Evolutionary conservation across 2,329 filamentous ascomycete genomes (phyloP), one percentile per base, ranked within the genome.

Genomic region (Chrysosphaeria jannelii): DNA sequence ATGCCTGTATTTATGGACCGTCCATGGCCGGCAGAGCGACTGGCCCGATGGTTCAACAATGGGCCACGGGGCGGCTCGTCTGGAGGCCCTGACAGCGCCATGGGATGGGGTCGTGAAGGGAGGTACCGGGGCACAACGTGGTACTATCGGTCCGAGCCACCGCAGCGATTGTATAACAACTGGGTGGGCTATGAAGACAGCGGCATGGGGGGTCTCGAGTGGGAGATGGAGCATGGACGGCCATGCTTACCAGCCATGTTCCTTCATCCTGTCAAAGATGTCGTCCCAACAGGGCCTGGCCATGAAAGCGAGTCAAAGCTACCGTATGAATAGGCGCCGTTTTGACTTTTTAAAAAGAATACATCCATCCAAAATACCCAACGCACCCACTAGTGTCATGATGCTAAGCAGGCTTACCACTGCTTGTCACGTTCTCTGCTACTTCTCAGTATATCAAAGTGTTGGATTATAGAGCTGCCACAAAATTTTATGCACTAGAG

Each of bases 1-100:
- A 71, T 79, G 40, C 71, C 72, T 2, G 59, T 79, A 22, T 79
- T 65, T 41, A 72, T 76, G 35, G 71, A 81, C 41, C 59, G 70
- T 29, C 57, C 68, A 23, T 78, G 69, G 69, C 44, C 45, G 14
- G 48, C 53, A 3, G 40, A 46, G 14, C 52, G 52, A 28, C 39
- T 65, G 14, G 49, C 50, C 14, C 50, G 47, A 29, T 64, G 53
- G 50, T 64, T 65, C 41, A 65, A 66, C 29, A 51, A 55, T 6
- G 59, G 59, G 1, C 47, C 48, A 5, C 50, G 49, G 6, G 57
- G 56, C 6, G 50, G 53, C 29, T 50, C 47, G 17, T 27, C 29
- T 18, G 58, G 59, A 24, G 50, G 54, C 10, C 42, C 48, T 13
- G 53, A 52, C 25, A 59, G 53, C 27, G 51, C 58, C 19, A 60